phyloP scores from a whole-genome alignment of 331 rosid genomes.

The Quercus phellos region DNA sequence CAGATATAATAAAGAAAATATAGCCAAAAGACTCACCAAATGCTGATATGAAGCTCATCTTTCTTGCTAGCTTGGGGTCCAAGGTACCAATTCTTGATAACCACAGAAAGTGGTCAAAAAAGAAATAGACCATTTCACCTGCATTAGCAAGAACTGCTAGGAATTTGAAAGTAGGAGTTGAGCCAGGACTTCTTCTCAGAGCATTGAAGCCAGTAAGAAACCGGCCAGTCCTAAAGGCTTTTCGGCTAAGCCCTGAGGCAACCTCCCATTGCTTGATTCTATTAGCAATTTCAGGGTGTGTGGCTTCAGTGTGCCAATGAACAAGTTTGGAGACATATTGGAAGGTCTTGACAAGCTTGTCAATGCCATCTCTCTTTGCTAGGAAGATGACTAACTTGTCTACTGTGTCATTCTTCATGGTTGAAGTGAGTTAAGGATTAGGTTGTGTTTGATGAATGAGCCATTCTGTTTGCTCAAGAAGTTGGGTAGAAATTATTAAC shows the following conservation, averaged over 20 bases:
- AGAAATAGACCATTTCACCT: conserved; percentile 89
- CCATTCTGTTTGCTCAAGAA: background rate
- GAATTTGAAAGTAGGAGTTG: conserved; percentile 33
- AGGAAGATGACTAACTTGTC: conserved; percentile 85
- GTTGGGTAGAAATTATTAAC: background rate
- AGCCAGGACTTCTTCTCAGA: conserved; percentile 64
- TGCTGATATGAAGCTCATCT: conserved; percentile 73
- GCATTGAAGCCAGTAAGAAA: conserved; percentile 79
- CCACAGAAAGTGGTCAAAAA: conserved; percentile 95
- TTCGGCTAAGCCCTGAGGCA: conserved; percentile 78
- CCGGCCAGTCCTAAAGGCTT: conserved; percentile 82
- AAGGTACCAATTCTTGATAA: conserved; percentile 74
- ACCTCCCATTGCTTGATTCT: conserved; percentile 80
- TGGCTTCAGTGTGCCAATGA: conserved; percentile 64
- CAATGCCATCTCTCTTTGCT: conserved; percentile 93
- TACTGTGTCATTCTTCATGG: conserved; percentile 69
- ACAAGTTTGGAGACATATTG: conserved; percentile 83
- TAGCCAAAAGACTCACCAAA: conserved; percentile 96
- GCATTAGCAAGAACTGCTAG: conserved; percentile 69
- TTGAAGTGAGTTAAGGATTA: background rate
- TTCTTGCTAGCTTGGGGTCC: conserved; percentile 49
- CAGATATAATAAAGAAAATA: conserved; percentile 69
- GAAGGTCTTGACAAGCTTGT: conserved; percentile 95
- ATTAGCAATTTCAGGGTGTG: conserved; percentile 39
- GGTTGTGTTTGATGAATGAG: background rate